phyloP scores from a whole-genome alignment of 805 yeast genomes.

The Vanderwaltozyma polyspora region DNA sequence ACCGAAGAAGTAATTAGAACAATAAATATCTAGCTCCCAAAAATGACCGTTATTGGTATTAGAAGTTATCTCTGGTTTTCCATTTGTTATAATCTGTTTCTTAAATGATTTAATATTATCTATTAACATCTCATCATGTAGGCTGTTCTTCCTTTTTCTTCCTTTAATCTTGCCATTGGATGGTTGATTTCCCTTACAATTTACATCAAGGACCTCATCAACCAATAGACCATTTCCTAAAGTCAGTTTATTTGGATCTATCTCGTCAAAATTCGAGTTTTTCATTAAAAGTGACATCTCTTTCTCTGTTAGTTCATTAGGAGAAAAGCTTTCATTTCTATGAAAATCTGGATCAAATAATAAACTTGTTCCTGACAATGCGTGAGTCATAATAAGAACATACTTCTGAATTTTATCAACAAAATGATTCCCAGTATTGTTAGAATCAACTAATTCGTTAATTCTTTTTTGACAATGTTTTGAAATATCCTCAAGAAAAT shows the following conservation, averaged over 20 bases:
- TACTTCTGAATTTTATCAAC: slow-evolving; percentile 44
- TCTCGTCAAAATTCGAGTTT: slow-evolving; percentile 24
- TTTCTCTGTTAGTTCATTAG: neutral
- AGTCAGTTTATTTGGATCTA: neutral
- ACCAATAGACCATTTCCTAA: neutral
- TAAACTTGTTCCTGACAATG: slow-evolving; percentile 56
- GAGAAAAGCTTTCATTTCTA: slow-evolving; percentile 8
- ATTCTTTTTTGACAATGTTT: slow-evolving; percentile 34
- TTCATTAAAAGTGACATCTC: slow-evolving; percentile 13
- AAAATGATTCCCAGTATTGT: slow-evolving; percentile 11
- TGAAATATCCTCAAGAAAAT: slow-evolving; percentile 41
- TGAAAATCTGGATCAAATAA: slow-evolving; percentile 62
- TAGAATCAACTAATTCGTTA: slow-evolving; percentile 19
- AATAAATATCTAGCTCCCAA: slow-evolving; percentile 49
- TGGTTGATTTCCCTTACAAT: neutral
- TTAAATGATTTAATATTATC: slow-evolving; percentile 36
- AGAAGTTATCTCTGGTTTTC: slow-evolving; percentile 25
- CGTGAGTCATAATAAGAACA: slow-evolving; percentile 44
- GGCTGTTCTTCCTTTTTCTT: slow-evolving; percentile 3
- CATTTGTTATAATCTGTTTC: slow-evolving; percentile 25
- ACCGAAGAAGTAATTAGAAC: slow-evolving; percentile 53
- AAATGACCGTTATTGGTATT: slow-evolving; percentile 42
- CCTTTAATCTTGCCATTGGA: neutral
- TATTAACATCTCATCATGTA: slow-evolving; percentile 16
- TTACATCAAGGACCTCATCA: neutral